phyloP scores from a whole-genome alignment of 768 basidiomycete genomes.

The Amanita subjunquillea region DNA sequence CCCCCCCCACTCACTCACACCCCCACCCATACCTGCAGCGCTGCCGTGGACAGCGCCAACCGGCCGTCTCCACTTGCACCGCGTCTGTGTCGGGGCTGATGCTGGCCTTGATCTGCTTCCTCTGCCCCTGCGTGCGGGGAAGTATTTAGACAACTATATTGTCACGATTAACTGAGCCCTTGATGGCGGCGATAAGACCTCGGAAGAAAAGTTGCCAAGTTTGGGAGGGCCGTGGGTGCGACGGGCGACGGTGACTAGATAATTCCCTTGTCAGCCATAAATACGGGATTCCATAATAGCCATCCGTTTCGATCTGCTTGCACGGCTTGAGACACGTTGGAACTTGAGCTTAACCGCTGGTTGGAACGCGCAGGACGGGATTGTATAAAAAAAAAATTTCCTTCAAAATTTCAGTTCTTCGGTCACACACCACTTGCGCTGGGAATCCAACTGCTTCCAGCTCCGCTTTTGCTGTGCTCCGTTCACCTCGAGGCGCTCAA shows the following conservation, averaged over 20 bases:
- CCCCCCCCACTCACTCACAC: not conserved
- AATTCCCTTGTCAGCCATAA: not conserved
- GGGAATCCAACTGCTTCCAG: not conserved
- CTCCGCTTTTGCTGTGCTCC: not conserved
- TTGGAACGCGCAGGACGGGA: too few species aligned
- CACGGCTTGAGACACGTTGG: not conserved
- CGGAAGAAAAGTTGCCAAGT: slow-evolving; percentile 2
- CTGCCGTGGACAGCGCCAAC: not conserved
- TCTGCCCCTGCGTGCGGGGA: not conserved
- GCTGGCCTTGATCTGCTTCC: not conserved
- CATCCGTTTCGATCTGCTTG: not conserved
- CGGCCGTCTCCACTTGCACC: too few species aligned
- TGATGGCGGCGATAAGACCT: not conserved
- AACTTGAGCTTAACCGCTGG: not conserved
- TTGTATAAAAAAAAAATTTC: not conserved
- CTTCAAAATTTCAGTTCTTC: not conserved
- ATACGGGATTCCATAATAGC: not conserved
- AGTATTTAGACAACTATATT: slow-evolving; percentile 1
- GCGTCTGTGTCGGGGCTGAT: not conserved
- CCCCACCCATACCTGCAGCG: not conserved
- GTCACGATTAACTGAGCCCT: not conserved
- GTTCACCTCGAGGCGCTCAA: not conserved
- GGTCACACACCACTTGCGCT: not conserved
- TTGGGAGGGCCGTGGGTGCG: not conserved
- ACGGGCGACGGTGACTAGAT: not conserved